These are phyloP conservation scores for Neocucurbitaria cava DNA, from an alignment of 2,329 filamentous ascomycete species.

Conservation along the genomic window DNA sequence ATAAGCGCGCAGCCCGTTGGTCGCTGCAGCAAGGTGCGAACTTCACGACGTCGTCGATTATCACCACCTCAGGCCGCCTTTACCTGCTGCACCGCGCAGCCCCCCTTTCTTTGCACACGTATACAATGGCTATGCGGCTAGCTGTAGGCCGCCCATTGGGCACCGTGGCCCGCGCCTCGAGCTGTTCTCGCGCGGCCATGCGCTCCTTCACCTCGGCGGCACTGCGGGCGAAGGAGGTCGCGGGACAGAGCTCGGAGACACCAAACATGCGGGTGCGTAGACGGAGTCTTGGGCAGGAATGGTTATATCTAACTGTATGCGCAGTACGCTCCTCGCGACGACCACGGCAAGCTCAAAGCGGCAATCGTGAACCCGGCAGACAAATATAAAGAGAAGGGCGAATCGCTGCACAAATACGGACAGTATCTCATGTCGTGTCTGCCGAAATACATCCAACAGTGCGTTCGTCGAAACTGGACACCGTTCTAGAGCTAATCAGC, in stretches of 20 bases:
- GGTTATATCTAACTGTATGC: constrained; percentile 24
- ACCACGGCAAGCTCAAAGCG: constrained; percentile 67
- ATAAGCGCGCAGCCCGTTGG: constrained; percentile 16
- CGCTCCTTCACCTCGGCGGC: constrained; percentile 54
- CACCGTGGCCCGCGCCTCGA: constrained; percentile 44
- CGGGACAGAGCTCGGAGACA: constrained; percentile 49
- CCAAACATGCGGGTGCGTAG: constrained; percentile 55
- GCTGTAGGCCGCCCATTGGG: constrained; percentile 49
- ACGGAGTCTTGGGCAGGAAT: background rate
- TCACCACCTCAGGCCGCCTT: constrained; percentile 25
- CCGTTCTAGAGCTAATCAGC: constrained; percentile 1
- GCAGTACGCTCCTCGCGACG: constrained; percentile 53
- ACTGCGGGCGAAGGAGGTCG: constrained; percentile 53
- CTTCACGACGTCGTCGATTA: constrained; percentile 35
- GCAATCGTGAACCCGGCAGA: constrained; percentile 90
- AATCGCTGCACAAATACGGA: constrained; percentile 91
- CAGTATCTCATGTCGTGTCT: constrained; percentile 96
- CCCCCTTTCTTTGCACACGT: constrained; percentile 20
- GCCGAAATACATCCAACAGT: constrained; percentile 97
- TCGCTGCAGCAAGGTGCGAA: constrained; percentile 9
- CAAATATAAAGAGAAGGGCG: constrained; percentile 87
- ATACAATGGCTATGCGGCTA: constrained; percentile 52
- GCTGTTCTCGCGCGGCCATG: constrained; percentile 38
- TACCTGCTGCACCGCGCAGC: constrained; percentile 35
- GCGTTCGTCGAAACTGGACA: constrained; percentile 16